Conservation (phyloP, 768 basidiomycete species). For the Krasilnikovozyma curviuscula region DNA sequence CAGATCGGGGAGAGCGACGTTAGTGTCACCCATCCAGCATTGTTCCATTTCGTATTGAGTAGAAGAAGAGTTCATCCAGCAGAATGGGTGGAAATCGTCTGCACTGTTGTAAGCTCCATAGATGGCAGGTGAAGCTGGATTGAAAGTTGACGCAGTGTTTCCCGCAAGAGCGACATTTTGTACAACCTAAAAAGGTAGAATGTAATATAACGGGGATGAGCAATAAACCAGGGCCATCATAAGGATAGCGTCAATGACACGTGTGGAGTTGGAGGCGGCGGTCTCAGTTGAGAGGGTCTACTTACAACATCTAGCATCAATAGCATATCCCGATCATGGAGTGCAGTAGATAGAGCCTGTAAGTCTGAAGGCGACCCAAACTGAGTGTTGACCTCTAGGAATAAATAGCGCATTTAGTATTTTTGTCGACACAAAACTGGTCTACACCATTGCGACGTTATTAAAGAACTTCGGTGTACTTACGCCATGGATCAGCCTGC, state of each 20-base stretch:
- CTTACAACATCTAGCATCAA: constrained; percentile 7
- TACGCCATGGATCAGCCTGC: constrained; percentile 18
- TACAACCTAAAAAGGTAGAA: background rate
- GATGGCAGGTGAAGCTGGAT: constrained; percentile 2
- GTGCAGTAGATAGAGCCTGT: background rate
- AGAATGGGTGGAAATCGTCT: background rate
- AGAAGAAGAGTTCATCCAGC: background rate
- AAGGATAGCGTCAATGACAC: too few species aligned
- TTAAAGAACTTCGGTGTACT: background rate
- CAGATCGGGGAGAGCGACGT: constrained; percentile 2
- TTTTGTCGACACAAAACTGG: background rate
- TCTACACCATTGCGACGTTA: background rate
- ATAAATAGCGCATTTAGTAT: background rate
- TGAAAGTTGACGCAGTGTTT: background rate
- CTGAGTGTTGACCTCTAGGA: background rate
- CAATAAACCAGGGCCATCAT: background rate
- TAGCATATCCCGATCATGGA: constrained; percentile 6
- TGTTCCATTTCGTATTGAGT: background rate
- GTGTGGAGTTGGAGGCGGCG: too few species aligned
- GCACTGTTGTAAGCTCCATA: too few species aligned
- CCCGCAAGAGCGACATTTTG: constrained; percentile 7
- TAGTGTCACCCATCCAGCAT: constrained; percentile 3
- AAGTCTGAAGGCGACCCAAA: background rate
- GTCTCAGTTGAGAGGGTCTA: too few species aligned
- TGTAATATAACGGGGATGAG: too few species aligned